A percentile compares a stretch with the other conserved stretches of the same genome.
phyloP scores from a whole-genome alignment of 2,329 filamentous ascomycete species.

The Alternaria alternata region DNA sequence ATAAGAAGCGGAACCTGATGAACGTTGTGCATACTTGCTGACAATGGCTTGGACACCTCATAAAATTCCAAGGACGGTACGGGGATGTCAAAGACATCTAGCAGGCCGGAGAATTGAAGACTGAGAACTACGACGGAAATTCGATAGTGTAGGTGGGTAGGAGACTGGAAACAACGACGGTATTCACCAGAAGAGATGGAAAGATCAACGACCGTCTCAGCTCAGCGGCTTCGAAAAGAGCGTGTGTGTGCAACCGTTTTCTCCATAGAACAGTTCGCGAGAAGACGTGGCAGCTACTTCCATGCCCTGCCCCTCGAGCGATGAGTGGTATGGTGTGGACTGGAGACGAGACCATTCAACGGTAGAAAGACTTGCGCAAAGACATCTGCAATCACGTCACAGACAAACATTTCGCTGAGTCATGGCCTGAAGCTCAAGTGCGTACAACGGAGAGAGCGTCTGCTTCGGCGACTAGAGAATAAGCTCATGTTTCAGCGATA shows the following conservation, averaged over 20 bases:
- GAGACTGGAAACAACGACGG: neutral
- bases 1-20: too few relatives aligned
- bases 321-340: too few relatives aligned
- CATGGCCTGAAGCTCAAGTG: neutral
- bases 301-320: too few relatives aligned
- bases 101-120: neutral
- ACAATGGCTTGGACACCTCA: neutral
- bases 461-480: neutral
- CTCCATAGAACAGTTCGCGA: too few relatives aligned
- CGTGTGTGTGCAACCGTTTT: too few relatives aligned
- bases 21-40: too few relatives aligned
- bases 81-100: too few relatives aligned
- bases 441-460: neutral
- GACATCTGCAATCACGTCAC: neutral
- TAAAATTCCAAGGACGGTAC: neutral
- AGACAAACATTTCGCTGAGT: neutral
- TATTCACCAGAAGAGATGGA: neutral
- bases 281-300: too few relatives aligned
- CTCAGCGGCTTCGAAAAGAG: neutral
- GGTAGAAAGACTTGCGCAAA: neutral
- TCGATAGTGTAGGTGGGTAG: neutral
- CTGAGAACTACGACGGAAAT: neutral
- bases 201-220: neutral
- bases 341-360: too few relatives aligned
- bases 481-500: neutral